Evolutionary conservation across 2,329 filamentous ascomycete genomes (phyloP), one percentile per base, ranked within the genome.

Genomic region (Diaporthe aspalathi): DNA sequence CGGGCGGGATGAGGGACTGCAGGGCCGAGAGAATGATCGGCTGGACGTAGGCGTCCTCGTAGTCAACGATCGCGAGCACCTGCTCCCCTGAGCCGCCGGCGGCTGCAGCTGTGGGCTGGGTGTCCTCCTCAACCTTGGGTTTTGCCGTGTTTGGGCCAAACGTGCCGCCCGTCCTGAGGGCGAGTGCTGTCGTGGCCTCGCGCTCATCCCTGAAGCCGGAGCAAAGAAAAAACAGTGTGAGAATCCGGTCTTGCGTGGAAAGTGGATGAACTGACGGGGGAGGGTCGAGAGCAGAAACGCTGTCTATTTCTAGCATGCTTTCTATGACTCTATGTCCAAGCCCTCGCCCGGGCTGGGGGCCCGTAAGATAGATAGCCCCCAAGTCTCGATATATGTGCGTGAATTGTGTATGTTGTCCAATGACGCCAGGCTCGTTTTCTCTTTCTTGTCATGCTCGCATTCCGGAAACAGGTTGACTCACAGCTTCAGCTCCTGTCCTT

Each of bases 31-130:
- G 81, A 72, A 98, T 91, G 49, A 98, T 88, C 1, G 94, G 94
- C 78, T 98, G 94, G 11, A 98, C 94, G 79, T 98, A 99, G 54
- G 86, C 79, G 79, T 98, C 94, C 77, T 94, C 93, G 81, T 97
- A 98, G 78, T 94, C 88, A 76, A 98, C 85, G 65, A 95, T 81
- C 65, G 93, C 93, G 81, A 29, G 75, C 74, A 32, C 75, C 74
- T 50, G 62, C 56, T 60, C 78, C 45, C 67, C 70, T 63, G 69
- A 63, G 70, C 63, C 57, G 2, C 35, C 20, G n/a, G 38, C 53
- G 69, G 65, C n/a, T n/a, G 56, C 12, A 17, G 9, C 24, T 27
- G 8, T 22, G 20, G 56, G 56, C 24, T 73, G 62, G 43, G 29
- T 81, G n/a, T 60, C 40, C 22, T 20, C 60, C n/a, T 50, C 22